phyloP scores from a whole-genome alignment of 1,284 basidiomycete genomes.

The Cryptococcus floricola region DNA sequence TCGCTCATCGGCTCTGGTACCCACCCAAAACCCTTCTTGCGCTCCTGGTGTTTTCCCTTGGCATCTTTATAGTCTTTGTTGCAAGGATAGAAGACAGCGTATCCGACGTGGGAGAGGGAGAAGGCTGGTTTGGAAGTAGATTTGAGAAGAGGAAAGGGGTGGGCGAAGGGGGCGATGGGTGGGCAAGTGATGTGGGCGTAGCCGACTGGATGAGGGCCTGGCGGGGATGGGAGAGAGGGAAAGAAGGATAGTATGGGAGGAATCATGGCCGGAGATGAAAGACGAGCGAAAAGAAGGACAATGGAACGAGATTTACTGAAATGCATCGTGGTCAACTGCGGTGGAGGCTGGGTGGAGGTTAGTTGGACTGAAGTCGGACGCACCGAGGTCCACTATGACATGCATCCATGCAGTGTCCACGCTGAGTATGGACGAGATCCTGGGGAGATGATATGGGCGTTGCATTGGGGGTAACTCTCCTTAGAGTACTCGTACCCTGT shows the following conservation, averaged over 20 bases:
- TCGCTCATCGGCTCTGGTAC: constrained; percentile 27
- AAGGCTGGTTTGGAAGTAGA: constrained; percentile 24
- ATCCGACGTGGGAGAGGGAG: constrained; percentile 26
- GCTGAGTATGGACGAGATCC: no score
- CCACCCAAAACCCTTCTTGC: constrained; percentile 19
- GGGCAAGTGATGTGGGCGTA: constrained; percentile 23
- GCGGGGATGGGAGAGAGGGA: constrained; percentile 22
- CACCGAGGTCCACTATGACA: no score
- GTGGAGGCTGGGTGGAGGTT: no score
- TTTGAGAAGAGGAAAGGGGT: constrained; percentile 12
- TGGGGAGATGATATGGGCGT: no score
- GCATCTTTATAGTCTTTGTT: neutral
- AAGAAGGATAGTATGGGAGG: constrained; percentile 19
- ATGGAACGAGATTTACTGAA: no score
- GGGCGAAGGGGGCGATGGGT: constrained; percentile 14
- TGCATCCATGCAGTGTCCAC: no score
- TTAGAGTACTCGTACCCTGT: no score
- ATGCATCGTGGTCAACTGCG: no score
- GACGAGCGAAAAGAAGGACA: no score
- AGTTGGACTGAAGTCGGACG: no score
- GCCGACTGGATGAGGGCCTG: constrained; percentile 27
- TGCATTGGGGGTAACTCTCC: no score
- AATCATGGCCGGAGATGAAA: constrained; percentile 5
- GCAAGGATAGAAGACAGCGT: constrained; percentile 39
- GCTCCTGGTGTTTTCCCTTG: constrained; percentile 1